Percentiles rank a stretch among this genome's conserved stretches.
Conservation (phyloP, 805 yeast species). For the Metschnikowia cerradonensis region DNA sequence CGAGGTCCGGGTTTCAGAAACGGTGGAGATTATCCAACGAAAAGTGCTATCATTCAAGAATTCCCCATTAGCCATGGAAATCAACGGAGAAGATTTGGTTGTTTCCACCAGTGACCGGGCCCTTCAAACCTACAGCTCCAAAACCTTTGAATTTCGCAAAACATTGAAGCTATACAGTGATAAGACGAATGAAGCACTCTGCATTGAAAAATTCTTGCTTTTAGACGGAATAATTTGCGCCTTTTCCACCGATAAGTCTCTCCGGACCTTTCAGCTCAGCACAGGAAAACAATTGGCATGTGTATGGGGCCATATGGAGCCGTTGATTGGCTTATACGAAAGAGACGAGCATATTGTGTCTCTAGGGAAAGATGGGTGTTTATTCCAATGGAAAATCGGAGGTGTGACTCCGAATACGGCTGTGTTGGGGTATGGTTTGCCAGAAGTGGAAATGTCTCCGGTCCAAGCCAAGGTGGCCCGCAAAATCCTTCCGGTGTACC, state of each 20-base stretch:
- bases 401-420: neutral
- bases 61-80: slow-evolving; percentile 44
- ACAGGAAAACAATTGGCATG: slow-evolving; percentile 46
- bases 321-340: slow-evolving; percentile 40
- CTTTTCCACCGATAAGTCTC: slow-evolving; percentile 54
- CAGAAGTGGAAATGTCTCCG: neutral
- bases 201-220: slow-evolving; percentile 42
- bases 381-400: slow-evolving; percentile 43
- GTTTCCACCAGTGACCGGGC: slow-evolving; percentile 52
- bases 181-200: slow-evolving; percentile 36
- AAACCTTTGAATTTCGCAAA: slow-evolving; percentile 30
- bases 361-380: slow-evolving; percentile 51
- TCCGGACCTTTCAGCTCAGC: slow-evolving; percentile 44
- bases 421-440: neutral
- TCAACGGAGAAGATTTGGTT: slow-evolving; percentile 38
- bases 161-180: slow-evolving; percentile 41
- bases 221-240: slow-evolving; percentile 32
- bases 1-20: slow-evolving; percentile 21
- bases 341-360: slow-evolving; percentile 32
- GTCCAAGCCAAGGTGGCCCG: neutral
- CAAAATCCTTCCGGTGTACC: neutral
- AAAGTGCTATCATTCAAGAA: slow-evolving; percentile 49
- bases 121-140: slow-evolving; percentile 37
- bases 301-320: slow-evolving; percentile 53
- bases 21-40: slow-evolving; percentile 28